These are phyloP conservation scores for Achlya hypogyna DNA, from an alignment of 352 stramenopile genomes.

Conservation along the genomic window DNA sequence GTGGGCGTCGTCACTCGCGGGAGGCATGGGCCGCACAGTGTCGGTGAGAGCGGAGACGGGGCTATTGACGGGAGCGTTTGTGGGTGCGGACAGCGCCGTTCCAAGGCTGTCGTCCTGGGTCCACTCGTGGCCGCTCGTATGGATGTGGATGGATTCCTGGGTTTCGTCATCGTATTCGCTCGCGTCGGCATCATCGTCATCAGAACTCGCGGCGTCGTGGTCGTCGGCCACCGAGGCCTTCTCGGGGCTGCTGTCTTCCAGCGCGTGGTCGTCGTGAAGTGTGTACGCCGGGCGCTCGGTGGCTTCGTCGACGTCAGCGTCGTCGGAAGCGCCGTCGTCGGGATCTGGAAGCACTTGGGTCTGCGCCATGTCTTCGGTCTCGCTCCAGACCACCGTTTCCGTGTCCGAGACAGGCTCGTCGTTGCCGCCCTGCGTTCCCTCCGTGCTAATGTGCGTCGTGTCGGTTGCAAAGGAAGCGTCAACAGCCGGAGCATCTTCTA, in stretches of 20 bases:
- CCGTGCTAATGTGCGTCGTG: slow-evolving; percentile 22
- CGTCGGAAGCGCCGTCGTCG: neutral
- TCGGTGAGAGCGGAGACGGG: too few relatives aligned
- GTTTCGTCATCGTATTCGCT: too few relatives aligned
- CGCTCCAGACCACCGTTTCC: slow-evolving; percentile 14
- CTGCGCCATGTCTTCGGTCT: neutral
- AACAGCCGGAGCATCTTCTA: slow-evolving; percentile 18
- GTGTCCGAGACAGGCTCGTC: neutral
- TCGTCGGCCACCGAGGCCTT: too few relatives aligned
- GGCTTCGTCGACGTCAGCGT: neutral
- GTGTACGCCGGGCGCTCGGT: neutral
- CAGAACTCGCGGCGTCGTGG: too few relatives aligned
- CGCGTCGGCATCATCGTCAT: too few relatives aligned
- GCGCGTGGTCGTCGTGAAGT: too few relatives aligned
- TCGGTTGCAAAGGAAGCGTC: neutral
- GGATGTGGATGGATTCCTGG: too few relatives aligned
- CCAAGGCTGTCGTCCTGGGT: too few relatives aligned
- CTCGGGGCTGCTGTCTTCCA: too few relatives aligned
- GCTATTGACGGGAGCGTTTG: too few relatives aligned
- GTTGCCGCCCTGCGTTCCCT: neutral
- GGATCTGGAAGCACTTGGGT: neutral
- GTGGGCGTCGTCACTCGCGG: neutral
- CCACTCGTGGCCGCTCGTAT: too few relatives aligned
- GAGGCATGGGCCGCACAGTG: neutral
- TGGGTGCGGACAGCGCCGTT: too few relatives aligned